Base-by-base conservation (phyloP, 495 filamentous ascomycete species). In the Articulospora tetracladia region DNA sequence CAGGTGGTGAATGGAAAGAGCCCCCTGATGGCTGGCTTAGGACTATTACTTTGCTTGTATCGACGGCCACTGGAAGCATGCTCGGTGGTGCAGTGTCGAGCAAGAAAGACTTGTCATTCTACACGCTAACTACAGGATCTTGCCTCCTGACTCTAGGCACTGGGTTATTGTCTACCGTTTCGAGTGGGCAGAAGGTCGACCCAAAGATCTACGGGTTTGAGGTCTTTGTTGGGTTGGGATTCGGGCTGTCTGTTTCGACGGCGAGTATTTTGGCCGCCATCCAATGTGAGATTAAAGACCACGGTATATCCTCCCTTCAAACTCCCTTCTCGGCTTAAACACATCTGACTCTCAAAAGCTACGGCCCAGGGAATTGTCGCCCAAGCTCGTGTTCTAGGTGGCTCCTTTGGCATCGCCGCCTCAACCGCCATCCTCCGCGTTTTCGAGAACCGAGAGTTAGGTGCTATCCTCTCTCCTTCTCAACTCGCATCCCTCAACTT, bases 1-100 rank as follows among this genome's bases (percentile, higher is more conserved):
- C 83, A 87, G 57, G 72, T 85, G 25, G 77, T 86, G 17, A 76
- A 83, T 51, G 71, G 68, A 6, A 76, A 78, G 64, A 76, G 61
- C 56, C 67, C 80, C 3, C 68, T 80, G 53, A 60, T 62, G 20
- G 79, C 86, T 0, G 87, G 85, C 17, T 68, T 86, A 17, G 74
- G 83, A 28, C 69, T 91, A 26, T 73, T 87, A 3, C 83, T 1
- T 76, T 84, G 68, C 70, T 85, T 3, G 79, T 71, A 22, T 70
- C 67, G 47, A 80, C 66, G 30, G 79, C 83, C 2, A 66, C 84
- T 22, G 80, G 80, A 4, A 80, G 81, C 6, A 79, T 75, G 36
- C 57, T 80, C 2, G 76, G 75, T 10, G 82, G 79, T 19, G 66
- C 74, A 10, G 57, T 79, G 19, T 76, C 72, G 2, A 75, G 71